phyloP scores from a whole-genome alignment of 371 early-diverging fungal genomes.

The Actinomortierella wolfii region DNA sequence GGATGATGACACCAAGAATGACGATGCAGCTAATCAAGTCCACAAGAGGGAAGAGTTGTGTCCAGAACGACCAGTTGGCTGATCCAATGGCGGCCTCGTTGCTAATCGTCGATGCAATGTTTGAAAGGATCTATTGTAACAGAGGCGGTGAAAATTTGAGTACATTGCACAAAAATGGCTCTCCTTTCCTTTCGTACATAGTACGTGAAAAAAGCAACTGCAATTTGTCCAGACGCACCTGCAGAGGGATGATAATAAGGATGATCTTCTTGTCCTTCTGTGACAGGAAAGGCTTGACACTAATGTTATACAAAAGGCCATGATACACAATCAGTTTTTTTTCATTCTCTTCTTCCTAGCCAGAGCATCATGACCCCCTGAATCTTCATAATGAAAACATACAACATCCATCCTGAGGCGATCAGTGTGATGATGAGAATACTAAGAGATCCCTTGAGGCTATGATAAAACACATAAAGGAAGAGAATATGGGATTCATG shows the following conservation, averaged over 20 bases:
- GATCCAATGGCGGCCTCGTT: conserved; percentile 61
- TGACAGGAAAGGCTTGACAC: conserved; percentile 60
- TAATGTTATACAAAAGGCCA: no score
- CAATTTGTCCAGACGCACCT: conserved; percentile 25
- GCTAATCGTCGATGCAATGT: conserved; percentile 54
- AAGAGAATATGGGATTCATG: no score
- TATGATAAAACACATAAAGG: conserved; percentile 11
- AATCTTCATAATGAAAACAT: conserved; percentile 3
- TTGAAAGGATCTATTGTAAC: conserved; percentile 49
- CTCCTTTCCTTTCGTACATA: no score
- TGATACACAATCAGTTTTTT: no score
- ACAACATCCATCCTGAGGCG: conserved; percentile 67
- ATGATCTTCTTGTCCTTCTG: conserved; percentile 59
- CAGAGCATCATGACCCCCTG: no score
- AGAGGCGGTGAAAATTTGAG: no score
- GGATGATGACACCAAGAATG: conserved; percentile 58
- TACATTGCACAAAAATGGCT: neutral
- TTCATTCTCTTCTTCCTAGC: no score
- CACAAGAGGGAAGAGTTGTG: conserved; percentile 53
- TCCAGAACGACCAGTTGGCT: conserved; percentile 58
- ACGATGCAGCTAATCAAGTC: conserved; percentile 57
- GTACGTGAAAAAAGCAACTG: neutral
- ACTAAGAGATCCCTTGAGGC: conserved; percentile 58
- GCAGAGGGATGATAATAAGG: conserved; percentile 58
- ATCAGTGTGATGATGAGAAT: conserved; percentile 61